Conservation (phyloP, 1,139 yeast species). For the Sporopachydermia cereana region DNA sequence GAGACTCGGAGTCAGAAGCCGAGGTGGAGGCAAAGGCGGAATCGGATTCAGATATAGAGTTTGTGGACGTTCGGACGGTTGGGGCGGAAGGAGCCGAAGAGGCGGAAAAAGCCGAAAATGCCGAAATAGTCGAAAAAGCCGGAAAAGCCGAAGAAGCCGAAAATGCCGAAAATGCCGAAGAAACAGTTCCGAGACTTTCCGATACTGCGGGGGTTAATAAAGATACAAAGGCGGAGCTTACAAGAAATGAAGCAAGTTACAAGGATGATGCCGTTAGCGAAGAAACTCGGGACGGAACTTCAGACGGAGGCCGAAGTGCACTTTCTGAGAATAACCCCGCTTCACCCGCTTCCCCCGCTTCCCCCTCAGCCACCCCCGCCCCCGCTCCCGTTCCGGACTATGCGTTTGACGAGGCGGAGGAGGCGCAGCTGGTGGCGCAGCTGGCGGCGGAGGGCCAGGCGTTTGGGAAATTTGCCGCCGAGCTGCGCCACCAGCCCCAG, state of each 20-base stretch:
- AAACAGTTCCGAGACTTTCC: too few species aligned
- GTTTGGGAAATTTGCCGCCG: conserved; percentile 49
- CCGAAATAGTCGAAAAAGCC: conserved; percentile 11
- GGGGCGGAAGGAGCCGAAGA: conserved; percentile 11
- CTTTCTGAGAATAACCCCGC: too few species aligned
- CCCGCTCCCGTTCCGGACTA: conserved; percentile 39
- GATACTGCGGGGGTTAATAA: too few species aligned
- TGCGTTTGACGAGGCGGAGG: conserved; percentile 70
- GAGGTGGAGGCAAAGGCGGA: conserved; percentile 36
- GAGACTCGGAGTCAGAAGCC: conserved; percentile 3
- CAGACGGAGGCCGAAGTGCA: too few species aligned
- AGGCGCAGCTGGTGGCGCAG: conserved; percentile 48
- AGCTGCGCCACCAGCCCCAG: conserved; percentile 24
- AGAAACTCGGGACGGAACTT: too few species aligned
- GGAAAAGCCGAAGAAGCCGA: conserved; percentile 13
- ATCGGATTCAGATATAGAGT: conserved; percentile 4
- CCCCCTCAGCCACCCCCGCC: too few species aligned
- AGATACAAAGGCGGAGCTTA: too few species aligned
- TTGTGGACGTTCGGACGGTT: too few species aligned
- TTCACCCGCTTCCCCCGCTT: conserved; percentile 9
- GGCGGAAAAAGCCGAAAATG: conserved; percentile 10
- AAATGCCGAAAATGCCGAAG: conserved; percentile 12
- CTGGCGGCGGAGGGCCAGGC: conserved; percentile 61
- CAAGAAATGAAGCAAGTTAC: too few species aligned
- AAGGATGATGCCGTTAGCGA: too few species aligned